Base-by-base conservation (phyloP, 257 asterid species). In the Thymus quinquecostatus region DNA sequence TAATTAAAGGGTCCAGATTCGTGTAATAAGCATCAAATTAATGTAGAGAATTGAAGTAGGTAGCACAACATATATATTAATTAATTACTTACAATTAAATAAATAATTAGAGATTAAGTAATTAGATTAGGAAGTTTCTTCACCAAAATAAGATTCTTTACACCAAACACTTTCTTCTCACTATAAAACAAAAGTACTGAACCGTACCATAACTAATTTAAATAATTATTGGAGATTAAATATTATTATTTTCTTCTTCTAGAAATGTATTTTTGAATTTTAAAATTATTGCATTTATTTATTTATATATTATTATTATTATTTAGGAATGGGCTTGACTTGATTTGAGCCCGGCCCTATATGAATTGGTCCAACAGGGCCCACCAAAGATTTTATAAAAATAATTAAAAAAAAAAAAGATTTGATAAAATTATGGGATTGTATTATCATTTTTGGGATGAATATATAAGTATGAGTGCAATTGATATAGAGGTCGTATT, bases 121-220 rank as follows among this genome's bases (percentile, higher is more conserved):
- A 11, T 60, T 11, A 12, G 10, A 68, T 57, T 32, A 2, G 44
- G 40, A 54, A 56, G 36, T 63, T 76, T 62, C 64, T 57, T 70
- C 64, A 70, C 77, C 73, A 76, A 76, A 70, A 55, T 70, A 64
- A 76, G 77, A 76, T 76, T 77, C 75, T 36, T 13, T 49, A 49
- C 27, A 72, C 75, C 81, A 60, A 71, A 66, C 47, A 14, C 47
- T 40, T 53, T 72, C 68, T 49, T 71, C 45, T 66, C 61, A 75
- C 66, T 57, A 50, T 2, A 51, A 61, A 71, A 73, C 73, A 62
- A 68, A 27, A 21, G 77, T 66, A 82, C 72, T 14, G 48, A 29
- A 30, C 77, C 79, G 81, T 71, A 78, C 81, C 72, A 78, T 68
- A 36, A 66, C 71, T 27, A 49, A 72, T 8, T 30, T 7, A 51